These are phyloP conservation scores for Pythium catenulatum DNA, from an alignment of 352 stramenopile genomes.

Conservation along the genomic window DNA sequence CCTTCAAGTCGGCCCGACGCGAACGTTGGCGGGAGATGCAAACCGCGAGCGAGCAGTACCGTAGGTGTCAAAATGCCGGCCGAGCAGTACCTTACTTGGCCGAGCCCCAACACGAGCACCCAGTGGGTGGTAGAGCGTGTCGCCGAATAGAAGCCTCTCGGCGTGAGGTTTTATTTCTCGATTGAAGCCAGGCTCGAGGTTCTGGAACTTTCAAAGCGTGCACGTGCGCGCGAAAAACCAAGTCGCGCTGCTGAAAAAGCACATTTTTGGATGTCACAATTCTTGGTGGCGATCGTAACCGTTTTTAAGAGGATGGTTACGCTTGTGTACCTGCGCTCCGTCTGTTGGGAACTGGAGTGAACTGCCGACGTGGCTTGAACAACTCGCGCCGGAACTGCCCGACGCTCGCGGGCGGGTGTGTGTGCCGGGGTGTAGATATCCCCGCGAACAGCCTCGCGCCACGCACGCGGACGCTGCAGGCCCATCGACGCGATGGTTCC, in stretches of 20 bases:
- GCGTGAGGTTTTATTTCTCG: conserved; percentile 34
- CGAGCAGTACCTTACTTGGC: conserved; percentile 46
- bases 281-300: too few species aligned
- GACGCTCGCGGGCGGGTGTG: too few species aligned
- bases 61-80: conserved; percentile 34
- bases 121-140: conserved; percentile 8
- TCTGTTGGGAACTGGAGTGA: too few species aligned
- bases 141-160: conserved; percentile 8
- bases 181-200: too few species aligned
- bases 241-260: too few species aligned
- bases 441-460: not conserved
- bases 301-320: conserved; percentile 13
- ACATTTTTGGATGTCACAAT: not conserved
- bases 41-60: conserved; percentile 25
- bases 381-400: not conserved
- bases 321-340: too few species aligned
- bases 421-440: too few species aligned
- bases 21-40: conserved; percentile 3
- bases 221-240: too few species aligned
- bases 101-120: too few species aligned
- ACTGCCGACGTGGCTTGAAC: conserved; percentile 1
- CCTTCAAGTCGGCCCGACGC: not conserved
- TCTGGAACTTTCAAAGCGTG: not conserved
- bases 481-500: conserved; percentile 16
- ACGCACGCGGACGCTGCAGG: not conserved